Percentiles rank a stretch among this genome's conserved stretches.
Evolutionary conservation across 2,329 filamentous ascomycete species (phyloP).

Genomic region (Cladophialophora exuberans): DNA sequence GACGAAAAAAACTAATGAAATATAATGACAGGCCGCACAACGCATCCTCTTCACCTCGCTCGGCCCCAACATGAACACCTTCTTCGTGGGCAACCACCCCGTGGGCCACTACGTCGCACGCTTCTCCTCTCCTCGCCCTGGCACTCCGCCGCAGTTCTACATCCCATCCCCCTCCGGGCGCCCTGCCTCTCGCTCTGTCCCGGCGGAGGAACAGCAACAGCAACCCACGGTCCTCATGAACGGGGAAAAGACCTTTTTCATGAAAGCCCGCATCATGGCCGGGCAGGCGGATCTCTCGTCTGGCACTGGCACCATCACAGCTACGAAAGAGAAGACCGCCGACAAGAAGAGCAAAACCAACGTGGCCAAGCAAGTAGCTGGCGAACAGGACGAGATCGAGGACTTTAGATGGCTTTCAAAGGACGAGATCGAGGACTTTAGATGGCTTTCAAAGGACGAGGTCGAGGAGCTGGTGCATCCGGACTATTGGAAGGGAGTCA

Average conservation of each 20-base stretch:
- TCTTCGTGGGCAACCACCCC: constrained; percentile 90
- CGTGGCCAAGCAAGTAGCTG: background rate
- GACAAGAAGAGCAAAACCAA: background rate
- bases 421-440: constrained; percentile 74
- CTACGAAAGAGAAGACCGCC: constrained; percentile 31
- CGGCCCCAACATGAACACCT: constrained; percentile 97
- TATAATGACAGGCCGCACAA: constrained; percentile 70
- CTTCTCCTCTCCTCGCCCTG: constrained; percentile 48
- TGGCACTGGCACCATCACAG: background rate
- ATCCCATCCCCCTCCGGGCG: background rate
- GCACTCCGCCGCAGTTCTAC: constrained; percentile 17
- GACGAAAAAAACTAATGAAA: too few relatives aligned
- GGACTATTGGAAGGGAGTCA: constrained; percentile 74
- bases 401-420: constrained; percentile 91
- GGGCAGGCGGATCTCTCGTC: constrained; percentile 79
- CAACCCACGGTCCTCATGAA: constrained; percentile 45
- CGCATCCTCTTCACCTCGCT: constrained; percentile 75
- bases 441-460: constrained; percentile 92
- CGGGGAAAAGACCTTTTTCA: constrained; percentile 88
- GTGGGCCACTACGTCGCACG: constrained; percentile 75
- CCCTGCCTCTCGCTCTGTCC: too few relatives aligned
- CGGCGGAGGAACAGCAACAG: too few relatives aligned
- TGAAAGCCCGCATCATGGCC: constrained; percentile 95
- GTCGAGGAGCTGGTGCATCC: constrained; percentile 67
- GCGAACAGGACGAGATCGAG: constrained; percentile 57